A percentile compares a stretch with the other conserved stretches of the same genome.
phyloP scores from a whole-genome alignment of 441 rosid genomes.

The Croton laevigatus region DNA sequence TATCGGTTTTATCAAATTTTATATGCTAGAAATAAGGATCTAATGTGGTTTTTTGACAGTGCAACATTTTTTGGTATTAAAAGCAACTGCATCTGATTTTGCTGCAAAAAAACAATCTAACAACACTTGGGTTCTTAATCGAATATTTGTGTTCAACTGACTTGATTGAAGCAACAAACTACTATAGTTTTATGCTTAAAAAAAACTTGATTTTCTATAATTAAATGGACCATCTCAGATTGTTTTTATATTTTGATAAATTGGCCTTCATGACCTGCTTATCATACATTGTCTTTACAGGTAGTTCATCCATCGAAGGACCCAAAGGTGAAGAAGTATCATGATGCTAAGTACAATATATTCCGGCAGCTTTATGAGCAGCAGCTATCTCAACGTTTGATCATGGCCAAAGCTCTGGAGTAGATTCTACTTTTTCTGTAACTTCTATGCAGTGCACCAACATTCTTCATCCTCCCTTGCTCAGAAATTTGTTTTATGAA shows the following conservation, averaged over 20 bases:
- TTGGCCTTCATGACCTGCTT: too few species aligned
- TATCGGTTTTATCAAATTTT: too few species aligned
- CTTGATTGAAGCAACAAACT: too few species aligned
- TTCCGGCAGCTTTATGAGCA: constrained; percentile 70
- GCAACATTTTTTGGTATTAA: background rate
- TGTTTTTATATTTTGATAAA: background rate
- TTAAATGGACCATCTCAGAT: background rate
- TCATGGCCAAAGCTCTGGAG: constrained; percentile 65
- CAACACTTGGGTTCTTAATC: background rate
- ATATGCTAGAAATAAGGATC: too few species aligned
- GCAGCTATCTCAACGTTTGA: constrained; percentile 68
- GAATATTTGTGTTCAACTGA: background rate
- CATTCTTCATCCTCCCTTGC: too few species aligned
- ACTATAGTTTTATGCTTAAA: too few species aligned
- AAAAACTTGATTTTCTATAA: background rate
- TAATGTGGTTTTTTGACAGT: background rate
- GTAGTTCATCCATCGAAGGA: constrained; percentile 77
- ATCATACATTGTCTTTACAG: constrained; percentile 29
- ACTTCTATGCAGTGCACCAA: background rate
- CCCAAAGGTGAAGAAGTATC: constrained; percentile 79
- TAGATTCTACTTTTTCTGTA: background rate
- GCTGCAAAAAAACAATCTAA: background rate
- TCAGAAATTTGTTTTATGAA: too few species aligned
- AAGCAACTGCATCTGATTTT: background rate
- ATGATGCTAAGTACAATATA: constrained; percentile 73